Conservation (phyloP, 306 rosid genomes). For the Corylus heterophylla region DNA sequence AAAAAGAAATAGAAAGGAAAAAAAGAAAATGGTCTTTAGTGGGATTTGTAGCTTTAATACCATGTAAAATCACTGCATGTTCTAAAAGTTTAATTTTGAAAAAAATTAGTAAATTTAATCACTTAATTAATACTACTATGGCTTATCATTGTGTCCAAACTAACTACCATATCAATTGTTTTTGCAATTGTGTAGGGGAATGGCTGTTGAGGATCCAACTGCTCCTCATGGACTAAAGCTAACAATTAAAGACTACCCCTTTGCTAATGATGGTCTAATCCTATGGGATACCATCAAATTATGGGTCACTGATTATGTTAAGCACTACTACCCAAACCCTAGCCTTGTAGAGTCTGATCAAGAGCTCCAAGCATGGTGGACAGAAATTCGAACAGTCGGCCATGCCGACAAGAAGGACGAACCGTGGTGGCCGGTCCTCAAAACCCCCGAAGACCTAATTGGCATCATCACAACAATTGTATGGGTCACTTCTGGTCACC, state of each 20-base stretch:
- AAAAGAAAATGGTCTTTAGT: too few relatives aligned
- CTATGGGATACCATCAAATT: conserved; percentile 63
- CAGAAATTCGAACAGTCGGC: conserved; percentile 60
- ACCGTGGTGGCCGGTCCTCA: conserved; percentile 76
- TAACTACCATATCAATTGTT: too few relatives aligned
- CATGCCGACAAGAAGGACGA: conserved; percentile 78
- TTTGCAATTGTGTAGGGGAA: conserved; percentile 30
- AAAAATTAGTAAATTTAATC: too few relatives aligned
- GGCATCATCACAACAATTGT: conserved; percentile 47
- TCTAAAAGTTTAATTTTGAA: too few relatives aligned
- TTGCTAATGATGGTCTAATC: conserved; percentile 68
- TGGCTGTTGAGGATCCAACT: conserved; percentile 65
- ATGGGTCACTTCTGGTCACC: conserved; percentile 78
- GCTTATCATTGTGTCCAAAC: too few relatives aligned
- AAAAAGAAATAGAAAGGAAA: too few relatives aligned
- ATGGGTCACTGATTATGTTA: conserved; percentile 73
- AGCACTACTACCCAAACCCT: conserved; percentile 48
- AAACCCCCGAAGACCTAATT: conserved; percentile 57
- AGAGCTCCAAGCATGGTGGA: conserved; percentile 95
- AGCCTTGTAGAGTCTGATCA: conserved; percentile 39
- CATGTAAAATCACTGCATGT: too few relatives aligned
- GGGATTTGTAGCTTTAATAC: too few relatives aligned
- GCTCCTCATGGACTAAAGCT: conserved; percentile 71
- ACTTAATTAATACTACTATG: too few relatives aligned
- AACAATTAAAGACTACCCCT: conserved; percentile 68